Conservation (phyloP, 23 red algal genomes). For the Gracilaria caudata region DNA sequence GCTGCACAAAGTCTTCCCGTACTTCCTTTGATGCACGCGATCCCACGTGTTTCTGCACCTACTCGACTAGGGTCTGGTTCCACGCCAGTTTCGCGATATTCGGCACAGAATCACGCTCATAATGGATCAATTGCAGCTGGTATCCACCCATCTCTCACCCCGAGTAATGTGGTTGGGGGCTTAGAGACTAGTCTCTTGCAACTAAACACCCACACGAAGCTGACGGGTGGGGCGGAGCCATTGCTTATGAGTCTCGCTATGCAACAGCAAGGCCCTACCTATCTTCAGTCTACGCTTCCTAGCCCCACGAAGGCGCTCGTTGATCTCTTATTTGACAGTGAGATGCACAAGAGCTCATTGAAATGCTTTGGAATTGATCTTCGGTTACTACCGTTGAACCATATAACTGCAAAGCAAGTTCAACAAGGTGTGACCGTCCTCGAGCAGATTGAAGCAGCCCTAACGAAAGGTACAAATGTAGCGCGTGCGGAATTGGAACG, state of each 20-base stretch:
- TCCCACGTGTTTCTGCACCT: not conserved
- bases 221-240: constrained; percentile 13
- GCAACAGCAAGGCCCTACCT: constrained; percentile 16
- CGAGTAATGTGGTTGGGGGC: not conserved
- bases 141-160: constrained; percentile 23
- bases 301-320: constrained; percentile 47
- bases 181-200: not conserved
- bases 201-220: constrained; percentile 7
- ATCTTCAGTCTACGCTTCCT: constrained; percentile 29
- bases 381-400: constrained; percentile 50
- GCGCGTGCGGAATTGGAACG: constrained; percentile 19
- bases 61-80: not conserved
- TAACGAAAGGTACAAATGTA: not conserved
- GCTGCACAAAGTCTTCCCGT: not conserved
- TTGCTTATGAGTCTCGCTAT: constrained; percentile 16
- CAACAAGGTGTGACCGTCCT: constrained; percentile 58
- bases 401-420: constrained; percentile 47
- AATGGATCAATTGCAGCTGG: constrained; percentile 10
- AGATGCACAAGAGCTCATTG: constrained; percentile 42
- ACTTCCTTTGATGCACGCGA: not conserved
- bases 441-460: constrained; percentile 51
- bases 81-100: not conserved
- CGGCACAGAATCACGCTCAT: not conserved
- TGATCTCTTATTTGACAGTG: constrained; percentile 59
- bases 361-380: constrained; percentile 63